Percentiles rank a stretch among this genome's conserved stretches.
Conservation (phyloP, 106 monocot genomes). For the Gastrodia elata region DNA sequence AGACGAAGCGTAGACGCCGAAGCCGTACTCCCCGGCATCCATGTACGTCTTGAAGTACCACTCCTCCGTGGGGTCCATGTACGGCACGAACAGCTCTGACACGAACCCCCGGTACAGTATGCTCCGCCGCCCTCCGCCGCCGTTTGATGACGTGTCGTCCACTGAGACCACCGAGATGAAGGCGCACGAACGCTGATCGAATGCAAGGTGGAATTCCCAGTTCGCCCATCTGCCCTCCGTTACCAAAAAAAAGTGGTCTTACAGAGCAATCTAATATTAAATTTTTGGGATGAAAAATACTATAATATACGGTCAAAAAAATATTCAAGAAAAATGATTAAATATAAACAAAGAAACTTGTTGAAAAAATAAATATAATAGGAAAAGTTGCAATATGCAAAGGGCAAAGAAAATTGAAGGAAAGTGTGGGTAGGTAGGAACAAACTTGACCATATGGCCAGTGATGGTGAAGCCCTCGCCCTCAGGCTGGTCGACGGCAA, state of each 20-base stretch:
- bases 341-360: background rate
- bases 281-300: too few species aligned
- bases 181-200: slow-evolving; percentile 45
- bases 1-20: slow-evolving; percentile 25
- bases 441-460: slow-evolving; percentile 50
- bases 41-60: slow-evolving; percentile 72
- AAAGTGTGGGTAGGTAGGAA: background rate
- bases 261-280: too few species aligned
- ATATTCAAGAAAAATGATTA: background rate
- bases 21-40: slow-evolving; percentile 64
- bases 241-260: background rate
- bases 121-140: slow-evolving; percentile 6
- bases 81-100: slow-evolving; percentile 66
- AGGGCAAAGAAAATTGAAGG: background rate
- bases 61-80: slow-evolving; percentile 67
- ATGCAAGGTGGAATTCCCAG: slow-evolving; percentile 62
- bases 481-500: slow-evolving; percentile 30
- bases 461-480: slow-evolving; percentile 42
- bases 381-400: background rate
- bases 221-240: slow-evolving; percentile 51
- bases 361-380: background rate
- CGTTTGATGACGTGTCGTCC: background rate
- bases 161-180: slow-evolving; percentile 59
- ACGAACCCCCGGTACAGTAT: slow-evolving; percentile 56
- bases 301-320: too few species aligned